phyloP scores from a whole-genome alignment of 108 stramenopile genomes.

The Schizochytrium sp. region DNA sequence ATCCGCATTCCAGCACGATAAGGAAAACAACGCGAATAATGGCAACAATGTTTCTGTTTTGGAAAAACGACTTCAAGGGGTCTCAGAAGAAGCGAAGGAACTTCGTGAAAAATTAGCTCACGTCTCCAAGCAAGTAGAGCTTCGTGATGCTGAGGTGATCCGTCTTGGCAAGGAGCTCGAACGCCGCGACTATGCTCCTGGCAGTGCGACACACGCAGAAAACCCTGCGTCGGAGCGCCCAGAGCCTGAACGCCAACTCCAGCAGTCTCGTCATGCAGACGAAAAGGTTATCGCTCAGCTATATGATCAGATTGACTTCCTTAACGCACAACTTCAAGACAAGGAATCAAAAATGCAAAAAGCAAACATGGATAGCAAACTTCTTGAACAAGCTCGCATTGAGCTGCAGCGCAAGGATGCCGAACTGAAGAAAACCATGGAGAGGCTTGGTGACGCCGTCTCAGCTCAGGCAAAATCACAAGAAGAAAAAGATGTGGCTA shows the following conservation, averaged over 20 bases:
- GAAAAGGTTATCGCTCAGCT: conserved; percentile 35
- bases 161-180: conserved; percentile 47
- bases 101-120: conserved; percentile 10
- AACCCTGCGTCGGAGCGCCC: background rate
- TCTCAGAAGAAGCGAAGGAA: background rate
- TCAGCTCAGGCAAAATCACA: background rate
- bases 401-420: background rate
- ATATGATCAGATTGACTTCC: conserved; percentile 58
- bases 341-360: conserved; percentile 46
- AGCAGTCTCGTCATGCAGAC: background rate
- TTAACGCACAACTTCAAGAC: conserved; percentile 36
- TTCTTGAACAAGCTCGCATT: background rate
- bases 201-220: background rate
- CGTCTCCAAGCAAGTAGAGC: conserved; percentile 11
- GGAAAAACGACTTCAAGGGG: background rate
- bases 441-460: background rate
- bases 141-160: conserved; percentile 33
- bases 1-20: background rate
- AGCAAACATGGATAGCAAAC: background rate
- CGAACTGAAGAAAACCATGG: background rate
- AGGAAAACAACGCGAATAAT: background rate
- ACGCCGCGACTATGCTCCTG: background rate
- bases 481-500: background rate
- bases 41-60: background rate
- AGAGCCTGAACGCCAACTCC: background rate